Evolutionary conservation across 805 yeast species (phyloP).

Genomic region (Komagataella mondaviorum): DNA sequence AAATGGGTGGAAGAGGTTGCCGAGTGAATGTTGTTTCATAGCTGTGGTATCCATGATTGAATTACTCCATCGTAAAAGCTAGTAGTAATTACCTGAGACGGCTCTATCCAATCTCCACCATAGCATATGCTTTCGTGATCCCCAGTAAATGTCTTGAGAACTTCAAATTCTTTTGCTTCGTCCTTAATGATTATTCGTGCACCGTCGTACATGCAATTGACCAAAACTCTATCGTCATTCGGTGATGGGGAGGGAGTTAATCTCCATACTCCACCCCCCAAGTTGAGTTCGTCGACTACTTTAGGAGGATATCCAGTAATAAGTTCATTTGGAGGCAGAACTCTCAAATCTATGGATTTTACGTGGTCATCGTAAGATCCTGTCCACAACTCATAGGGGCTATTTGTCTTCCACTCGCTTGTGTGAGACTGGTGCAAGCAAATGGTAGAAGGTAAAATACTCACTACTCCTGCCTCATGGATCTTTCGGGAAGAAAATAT

Average conservation of each 20-base stretch:
- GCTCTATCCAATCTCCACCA: slow-evolving; percentile 80
- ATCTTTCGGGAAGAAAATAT: slow-evolving; percentile 32
- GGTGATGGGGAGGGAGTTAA: slow-evolving; percentile 45
- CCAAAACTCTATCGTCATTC: slow-evolving; percentile 36
- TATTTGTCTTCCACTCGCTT: slow-evolving; percentile 5
- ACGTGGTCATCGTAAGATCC: slow-evolving; percentile 88
- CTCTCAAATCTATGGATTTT: slow-evolving; percentile 55
- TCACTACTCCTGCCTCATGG: slow-evolving; percentile 87
- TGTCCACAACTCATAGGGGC: slow-evolving; percentile 51
- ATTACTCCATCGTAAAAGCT: slow-evolving; percentile 82
- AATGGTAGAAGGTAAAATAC: slow-evolving; percentile 26
- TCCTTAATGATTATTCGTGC: slow-evolving; percentile 48
- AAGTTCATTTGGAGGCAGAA: slow-evolving; percentile 25
- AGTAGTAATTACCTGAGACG: slow-evolving; percentile 53
- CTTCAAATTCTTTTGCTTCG: slow-evolving; percentile 10
- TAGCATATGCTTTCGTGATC: slow-evolving; percentile 90
- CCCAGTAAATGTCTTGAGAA: slow-evolving; percentile 35
- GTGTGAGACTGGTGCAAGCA: slow-evolving; percentile 2
- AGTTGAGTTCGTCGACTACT: slow-evolving; percentile 26
- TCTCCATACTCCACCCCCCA: slow-evolving; percentile 97
- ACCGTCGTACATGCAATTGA: slow-evolving; percentile 95
- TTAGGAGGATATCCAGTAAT: slow-evolving; percentile 39
- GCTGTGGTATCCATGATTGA: slow-evolving; percentile 47
- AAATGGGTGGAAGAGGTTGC: slow-evolving; percentile 30
- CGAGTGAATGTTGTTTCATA: slow-evolving; percentile 9